These are phyloP conservation scores for Gnomoniopsis sp. DNA, from an alignment of 2,329 filamentous ascomycete genomes.

Conservation along the genomic window DNA sequence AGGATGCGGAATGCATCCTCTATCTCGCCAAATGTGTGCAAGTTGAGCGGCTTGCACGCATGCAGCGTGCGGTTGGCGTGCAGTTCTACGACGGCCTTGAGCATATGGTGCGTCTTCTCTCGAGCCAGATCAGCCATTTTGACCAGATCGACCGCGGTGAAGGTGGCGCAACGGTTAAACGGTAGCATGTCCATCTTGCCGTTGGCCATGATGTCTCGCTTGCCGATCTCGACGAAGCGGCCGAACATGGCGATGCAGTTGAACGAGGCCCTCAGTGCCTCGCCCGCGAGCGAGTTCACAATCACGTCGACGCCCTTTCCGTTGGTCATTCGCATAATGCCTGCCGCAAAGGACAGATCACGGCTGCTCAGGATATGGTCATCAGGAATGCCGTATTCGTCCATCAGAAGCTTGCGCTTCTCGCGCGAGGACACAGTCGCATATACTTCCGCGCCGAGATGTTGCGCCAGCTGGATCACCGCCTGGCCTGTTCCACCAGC, in stretches of 20 bases:
- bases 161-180: conserved; percentile 16
- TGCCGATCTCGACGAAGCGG: conserved; percentile 33
- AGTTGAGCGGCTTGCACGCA: conserved; percentile 11
- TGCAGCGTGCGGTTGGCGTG: conserved; percentile 9
- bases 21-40: conserved; percentile 21
- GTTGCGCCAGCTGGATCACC: conserved; percentile 11
- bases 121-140: conserved; percentile 4
- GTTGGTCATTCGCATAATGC: conserved; percentile 18
- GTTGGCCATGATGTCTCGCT: conserved; percentile 30
- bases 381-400: conserved; percentile 26
- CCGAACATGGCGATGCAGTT: conserved; percentile 31
- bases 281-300: conserved; percentile 28
- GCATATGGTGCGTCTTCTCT: conserved; percentile 3
- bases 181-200: conserved; percentile 31
- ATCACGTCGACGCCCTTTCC: conserved; percentile 24
- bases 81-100: conserved; percentile 4
- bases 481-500: conserved; percentile 19
- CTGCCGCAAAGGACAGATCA: conserved; percentile 26
- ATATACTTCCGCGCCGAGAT: conserved; percentile 26
- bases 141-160: conserved; percentile 29
- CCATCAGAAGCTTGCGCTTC: conserved; percentile 27
- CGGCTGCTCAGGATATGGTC: conserved; percentile 29
- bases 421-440: conserved; percentile 27
- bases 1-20: conserved; percentile 37
- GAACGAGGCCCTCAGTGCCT: conserved; percentile 28